Percentiles rank a stretch among this genome's conserved stretches.
Conservation (phyloP, 345 rosid species). For the Psidium friedrichsthalianum region DNA sequence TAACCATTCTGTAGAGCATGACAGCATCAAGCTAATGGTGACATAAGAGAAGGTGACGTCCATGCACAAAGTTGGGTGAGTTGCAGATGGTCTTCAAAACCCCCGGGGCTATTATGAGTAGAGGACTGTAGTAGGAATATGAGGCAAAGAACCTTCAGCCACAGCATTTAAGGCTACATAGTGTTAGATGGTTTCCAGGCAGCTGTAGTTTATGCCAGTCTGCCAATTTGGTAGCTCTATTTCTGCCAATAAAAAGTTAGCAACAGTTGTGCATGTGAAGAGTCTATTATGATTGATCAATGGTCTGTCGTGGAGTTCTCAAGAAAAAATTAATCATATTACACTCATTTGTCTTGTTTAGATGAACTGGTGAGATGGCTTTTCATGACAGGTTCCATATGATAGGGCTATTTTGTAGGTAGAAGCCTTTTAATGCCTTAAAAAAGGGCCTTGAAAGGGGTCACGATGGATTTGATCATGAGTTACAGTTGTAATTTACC, state of each 20-base stretch:
- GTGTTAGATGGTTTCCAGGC: not conserved
- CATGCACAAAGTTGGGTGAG: not conserved
- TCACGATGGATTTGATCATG: not conserved
- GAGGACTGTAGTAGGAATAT: not conserved
- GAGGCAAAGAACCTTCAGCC: not conserved
- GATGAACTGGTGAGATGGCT: not conserved
- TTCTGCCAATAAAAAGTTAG: not conserved
- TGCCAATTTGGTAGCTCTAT: not conserved
- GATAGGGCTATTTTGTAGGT: not conserved
- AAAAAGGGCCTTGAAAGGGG: not conserved
- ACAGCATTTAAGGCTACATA: not conserved
- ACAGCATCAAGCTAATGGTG: not conserved
- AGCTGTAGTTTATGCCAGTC: not conserved
- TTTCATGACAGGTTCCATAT: not conserved
- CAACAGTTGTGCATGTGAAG: not conserved
- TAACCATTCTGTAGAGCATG: not conserved
- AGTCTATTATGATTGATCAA: not conserved
- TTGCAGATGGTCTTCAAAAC: not conserved
- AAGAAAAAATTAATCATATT: not conserved
- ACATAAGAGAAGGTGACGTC: not conserved
- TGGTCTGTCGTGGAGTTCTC: not conserved
- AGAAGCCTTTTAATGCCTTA: not conserved
- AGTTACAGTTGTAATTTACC: not conserved
- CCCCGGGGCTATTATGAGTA: not conserved
- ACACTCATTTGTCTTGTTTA: not conserved